These are phyloP conservation scores for Globisporangium abappressorium DNA, from an alignment of 352 stramenopile species.

Conservation along the genomic window DNA sequence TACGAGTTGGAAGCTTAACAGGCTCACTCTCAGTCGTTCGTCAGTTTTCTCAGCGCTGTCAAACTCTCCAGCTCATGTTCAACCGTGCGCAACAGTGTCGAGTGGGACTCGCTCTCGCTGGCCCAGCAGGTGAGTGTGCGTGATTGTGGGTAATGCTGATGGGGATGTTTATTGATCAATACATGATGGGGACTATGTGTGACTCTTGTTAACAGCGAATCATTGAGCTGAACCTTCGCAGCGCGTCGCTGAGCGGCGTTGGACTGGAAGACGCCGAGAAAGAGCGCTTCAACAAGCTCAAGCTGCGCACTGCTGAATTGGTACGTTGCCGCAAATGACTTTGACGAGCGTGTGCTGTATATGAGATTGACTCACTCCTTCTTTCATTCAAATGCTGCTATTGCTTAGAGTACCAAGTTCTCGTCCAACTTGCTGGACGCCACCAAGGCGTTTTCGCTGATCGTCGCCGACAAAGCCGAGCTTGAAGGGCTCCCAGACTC, in stretches of 20 bases:
- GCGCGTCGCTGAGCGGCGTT: slow-evolving; percentile 92
- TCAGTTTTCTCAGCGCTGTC: too few relatives aligned
- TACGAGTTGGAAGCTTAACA: too few relatives aligned
- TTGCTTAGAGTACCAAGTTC: slow-evolving; percentile 89
- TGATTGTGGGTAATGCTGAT: neutral
- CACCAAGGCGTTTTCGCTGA: slow-evolving; percentile 94
- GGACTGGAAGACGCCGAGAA: slow-evolving; percentile 90
- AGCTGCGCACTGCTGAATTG: slow-evolving; percentile 90
- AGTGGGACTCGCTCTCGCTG: slow-evolving; percentile 53
- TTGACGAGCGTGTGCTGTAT: too few relatives aligned
- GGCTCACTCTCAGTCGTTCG: too few relatives aligned
- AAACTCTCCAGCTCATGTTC: too few relatives aligned
- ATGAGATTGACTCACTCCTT: neutral
- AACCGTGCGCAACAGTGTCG: slow-evolving; percentile 60
- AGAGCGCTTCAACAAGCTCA: slow-evolving; percentile 95
- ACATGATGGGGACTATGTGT: neutral
- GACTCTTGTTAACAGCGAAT: slow-evolving; percentile 45
- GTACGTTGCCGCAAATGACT: slow-evolving; percentile 22
- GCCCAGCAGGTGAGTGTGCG: slow-evolving; percentile 47
- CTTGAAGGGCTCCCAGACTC: slow-evolving; percentile 92
- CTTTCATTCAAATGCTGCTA: neutral
- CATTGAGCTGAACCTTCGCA: slow-evolving; percentile 85
- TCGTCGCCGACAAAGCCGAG: slow-evolving; percentile 81
- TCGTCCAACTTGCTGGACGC: slow-evolving; percentile 97
- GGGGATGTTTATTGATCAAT: neutral